Base-by-base conservation (phyloP, 2,329 filamentous ascomycete genomes). In the Didymella sp. region DNA sequence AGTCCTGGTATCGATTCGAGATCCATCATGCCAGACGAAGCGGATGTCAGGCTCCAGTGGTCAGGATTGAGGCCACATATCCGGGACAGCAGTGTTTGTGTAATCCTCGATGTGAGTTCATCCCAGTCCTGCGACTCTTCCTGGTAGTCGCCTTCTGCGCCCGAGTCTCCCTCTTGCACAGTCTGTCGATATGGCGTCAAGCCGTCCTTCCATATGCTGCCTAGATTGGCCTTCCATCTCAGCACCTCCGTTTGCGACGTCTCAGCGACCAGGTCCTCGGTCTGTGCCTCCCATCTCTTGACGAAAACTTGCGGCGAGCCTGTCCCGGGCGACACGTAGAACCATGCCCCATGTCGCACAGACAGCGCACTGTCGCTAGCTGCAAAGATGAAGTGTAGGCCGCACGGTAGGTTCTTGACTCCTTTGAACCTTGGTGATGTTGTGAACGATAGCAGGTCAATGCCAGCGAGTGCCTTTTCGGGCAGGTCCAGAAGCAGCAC, bases 351-450 rank as follows among this genome's bases (percentile, higher is more conserved):
- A 55, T 85, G 81, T n/a, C 86, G 80, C 25, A 88, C 77, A 0
- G 86, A 87, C 13, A 87, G 78, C 2, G 82, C 83, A 46, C 81
- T 79, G 52, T 84, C 85, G 19, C 82, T 81, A 22, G 85, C 82
- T 0, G 81, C 84, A 68, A 87, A 89, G 17, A 87, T 73, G 62
- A 88, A 87, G 68, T 88, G 86, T 68, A 82, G 80, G 40, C 86
- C 86, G 2, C 76, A 66, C 0, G 85, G 84, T 4, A 89, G 66
- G 61, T 85, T 80, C 60, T 83, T 85, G 64, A 89, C 82, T 25
- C 86, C 86, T 54, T 81, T 80, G 72, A 89, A 88, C 49, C 83
- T 82, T 11, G 84, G 78, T 11, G 85, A 85, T 4, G 85, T 84
- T 15, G 84, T 87, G 73, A 89, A 88, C 42, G 85, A 85, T 46